phyloP scores from a whole-genome alignment of 176 grass and related monocot species.

The Lolium perenne region DNA sequence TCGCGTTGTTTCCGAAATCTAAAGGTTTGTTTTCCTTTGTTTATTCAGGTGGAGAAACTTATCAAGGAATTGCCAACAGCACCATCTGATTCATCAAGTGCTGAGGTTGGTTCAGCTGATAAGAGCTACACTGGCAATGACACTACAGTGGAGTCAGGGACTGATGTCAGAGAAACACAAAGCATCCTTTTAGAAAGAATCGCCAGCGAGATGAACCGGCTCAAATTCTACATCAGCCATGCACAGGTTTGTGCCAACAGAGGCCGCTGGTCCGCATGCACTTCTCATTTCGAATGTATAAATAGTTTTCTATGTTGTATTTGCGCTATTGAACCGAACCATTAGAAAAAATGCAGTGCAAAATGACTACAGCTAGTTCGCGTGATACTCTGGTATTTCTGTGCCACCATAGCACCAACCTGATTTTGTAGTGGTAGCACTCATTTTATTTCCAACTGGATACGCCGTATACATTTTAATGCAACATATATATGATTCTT shows the following conservation, averaged over 20 bases:
- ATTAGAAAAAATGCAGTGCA: not conserved
- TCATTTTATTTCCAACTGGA: slow-evolving; percentile 17
- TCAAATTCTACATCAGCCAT: slow-evolving; percentile 93
- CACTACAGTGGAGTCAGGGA: slow-evolving; percentile 54
- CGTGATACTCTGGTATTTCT: not conserved
- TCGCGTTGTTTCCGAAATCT: not conserved
- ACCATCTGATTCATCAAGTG: slow-evolving; percentile 58
- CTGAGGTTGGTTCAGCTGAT: slow-evolving; percentile 27
- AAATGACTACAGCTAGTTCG: not conserved
- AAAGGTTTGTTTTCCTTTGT: slow-evolving; percentile 3
- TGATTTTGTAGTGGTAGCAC: slow-evolving; percentile 11
- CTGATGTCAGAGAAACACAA: slow-evolving; percentile 76
- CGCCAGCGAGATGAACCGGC: slow-evolving; percentile 93
- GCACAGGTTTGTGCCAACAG: slow-evolving; percentile 64
- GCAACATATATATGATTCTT: slow-evolving; percentile 64
- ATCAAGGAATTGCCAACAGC: slow-evolving; percentile 88
- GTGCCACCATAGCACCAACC: not conserved
- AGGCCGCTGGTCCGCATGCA: not conserved
- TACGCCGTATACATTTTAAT: slow-evolving; percentile 2
- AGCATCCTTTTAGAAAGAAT: slow-evolving; percentile 99
- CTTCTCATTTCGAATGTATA: not conserved
- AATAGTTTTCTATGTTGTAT: not conserved
- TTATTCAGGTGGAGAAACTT: slow-evolving; percentile 87
- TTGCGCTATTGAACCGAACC: not conserved
- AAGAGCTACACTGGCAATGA: slow-evolving; percentile 41